A percentile compares a stretch with the other conserved stretches of the same genome.
These are phyloP conservation scores for Amborella trichopoda DNA, from an alignment of 164 flowering plant genomes.

Conservation along the genomic window DNA sequence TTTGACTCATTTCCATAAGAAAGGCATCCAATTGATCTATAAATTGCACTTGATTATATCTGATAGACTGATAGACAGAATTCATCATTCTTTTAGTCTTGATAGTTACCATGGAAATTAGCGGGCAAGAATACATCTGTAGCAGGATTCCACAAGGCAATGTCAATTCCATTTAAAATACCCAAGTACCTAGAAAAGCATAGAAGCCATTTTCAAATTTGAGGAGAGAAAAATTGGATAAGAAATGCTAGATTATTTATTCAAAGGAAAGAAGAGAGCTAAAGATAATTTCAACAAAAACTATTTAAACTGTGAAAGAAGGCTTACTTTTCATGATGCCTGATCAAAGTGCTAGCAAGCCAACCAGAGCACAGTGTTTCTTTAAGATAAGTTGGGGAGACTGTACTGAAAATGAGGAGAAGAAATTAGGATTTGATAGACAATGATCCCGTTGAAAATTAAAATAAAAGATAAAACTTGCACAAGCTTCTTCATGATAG, in stretches of 20 bases:
- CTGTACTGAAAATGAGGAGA: slow-evolving; percentile 41
- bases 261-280: not conserved
- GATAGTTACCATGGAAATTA: slow-evolving; percentile 35
- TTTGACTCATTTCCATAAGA: too few relatives aligned
- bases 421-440: slow-evolving; percentile 9
- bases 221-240: not conserved
- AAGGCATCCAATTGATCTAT: too few relatives aligned
- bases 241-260: not conserved
- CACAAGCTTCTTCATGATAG: too few relatives aligned
- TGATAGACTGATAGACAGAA: too few relatives aligned
- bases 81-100: too few relatives aligned
- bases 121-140: slow-evolving; percentile 47
- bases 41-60: too few relatives aligned
- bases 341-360: slow-evolving; percentile 42
- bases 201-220: not conserved
- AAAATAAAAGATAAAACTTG: too few relatives aligned
- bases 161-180: slow-evolving; percentile 55
- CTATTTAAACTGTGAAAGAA: not conserved
- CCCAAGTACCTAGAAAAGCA: slow-evolving; percentile 38
- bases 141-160: slow-evolving; percentile 50
- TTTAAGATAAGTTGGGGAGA: slow-evolving; percentile 54
- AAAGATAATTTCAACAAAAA: not conserved
- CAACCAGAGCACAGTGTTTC: slow-evolving; percentile 63
- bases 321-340: slow-evolving; percentile 45
- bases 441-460: too few relatives aligned